Percentiles rank a stretch among this genome's conserved stretches.
Conservation (phyloP, 2,329 filamentous ascomycete species). For the Colletotrichum sp. region DNA sequence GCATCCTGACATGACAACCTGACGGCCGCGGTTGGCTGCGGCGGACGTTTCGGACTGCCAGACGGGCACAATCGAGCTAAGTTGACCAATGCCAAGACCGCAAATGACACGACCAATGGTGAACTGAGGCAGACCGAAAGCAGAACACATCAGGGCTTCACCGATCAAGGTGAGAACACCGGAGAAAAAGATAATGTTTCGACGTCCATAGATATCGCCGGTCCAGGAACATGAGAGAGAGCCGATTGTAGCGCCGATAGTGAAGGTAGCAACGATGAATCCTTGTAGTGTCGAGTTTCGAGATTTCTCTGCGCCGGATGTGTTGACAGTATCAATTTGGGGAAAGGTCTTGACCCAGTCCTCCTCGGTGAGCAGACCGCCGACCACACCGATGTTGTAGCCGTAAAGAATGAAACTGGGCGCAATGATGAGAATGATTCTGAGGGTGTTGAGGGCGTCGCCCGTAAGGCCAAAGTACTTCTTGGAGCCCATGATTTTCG, state of each 20-base stretch:
- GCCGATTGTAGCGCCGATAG: conserved; percentile 40
- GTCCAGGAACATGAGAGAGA: conserved; percentile 35
- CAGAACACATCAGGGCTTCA: conserved; percentile 49
- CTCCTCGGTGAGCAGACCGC: conserved; percentile 35
- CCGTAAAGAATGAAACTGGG: conserved; percentile 47
- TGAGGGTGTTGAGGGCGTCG: conserved; percentile 36
- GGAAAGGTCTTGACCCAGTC: conserved; percentile 41
- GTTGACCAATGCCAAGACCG: conserved; percentile 47
- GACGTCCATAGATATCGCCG: conserved; percentile 55
- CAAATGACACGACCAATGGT: conserved; percentile 56
- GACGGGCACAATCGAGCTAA: conserved; percentile 44
- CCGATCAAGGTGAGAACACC: conserved; percentile 54
- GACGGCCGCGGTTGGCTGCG: conserved; percentile 44
- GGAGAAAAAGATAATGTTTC: conserved; percentile 52
- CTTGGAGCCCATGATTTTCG: conserved; percentile 2
- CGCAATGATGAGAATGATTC: conserved; percentile 46
- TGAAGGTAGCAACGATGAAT: conserved; percentile 39
- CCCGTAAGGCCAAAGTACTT: conserved; percentile 37
- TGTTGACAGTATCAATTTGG: conserved; percentile 40
- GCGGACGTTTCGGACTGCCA: conserved; percentile 44
- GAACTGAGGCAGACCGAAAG: conserved; percentile 51
- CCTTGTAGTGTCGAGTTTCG: conserved; percentile 40
- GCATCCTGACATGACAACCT: conserved; percentile 38
- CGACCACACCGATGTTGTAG: conserved; percentile 44
- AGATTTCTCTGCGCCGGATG: conserved; percentile 29